Percentiles rank a stretch among this genome's conserved stretches.
These are phyloP conservation scores for Puccinia triticina DNA, from an alignment of 1,284 basidiomycete species.

Conservation along the genomic window DNA sequence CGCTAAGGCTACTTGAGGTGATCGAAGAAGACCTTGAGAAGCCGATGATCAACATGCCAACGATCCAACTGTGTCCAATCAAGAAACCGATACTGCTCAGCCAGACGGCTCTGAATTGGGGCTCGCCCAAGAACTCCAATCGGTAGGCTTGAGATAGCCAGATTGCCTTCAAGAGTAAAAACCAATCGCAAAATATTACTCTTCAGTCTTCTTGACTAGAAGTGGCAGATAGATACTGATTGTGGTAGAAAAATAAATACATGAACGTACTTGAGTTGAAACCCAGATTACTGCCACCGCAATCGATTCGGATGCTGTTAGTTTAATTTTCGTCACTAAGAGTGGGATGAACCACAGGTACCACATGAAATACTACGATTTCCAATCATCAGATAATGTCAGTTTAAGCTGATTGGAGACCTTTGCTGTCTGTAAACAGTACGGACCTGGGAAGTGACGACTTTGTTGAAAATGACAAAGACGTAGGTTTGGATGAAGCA, in stretches of 20 bases:
- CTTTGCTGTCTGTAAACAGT: neutral
- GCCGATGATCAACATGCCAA: constrained; percentile 22
- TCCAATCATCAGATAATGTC: neutral
- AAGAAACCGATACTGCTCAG: constrained; percentile 74
- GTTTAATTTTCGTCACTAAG: constrained; percentile 67
- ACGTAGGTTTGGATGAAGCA: constrained; percentile 88
- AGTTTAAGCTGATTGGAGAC: neutral
- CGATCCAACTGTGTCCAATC: constrained; percentile 64
- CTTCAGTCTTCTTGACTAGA: neutral
- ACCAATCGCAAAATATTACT: neutral
- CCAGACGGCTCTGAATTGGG: constrained; percentile 78
- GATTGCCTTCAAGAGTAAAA: constrained; percentile 64
- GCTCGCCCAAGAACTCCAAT: constrained; percentile 79
- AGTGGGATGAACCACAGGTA: constrained; percentile 88
- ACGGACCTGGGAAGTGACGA: constrained; percentile 90
- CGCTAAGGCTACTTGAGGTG: neutral
- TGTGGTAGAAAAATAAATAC: constrained; percentile 6
- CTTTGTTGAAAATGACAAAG: constrained; percentile 96
- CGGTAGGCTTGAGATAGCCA: constrained; percentile 85
- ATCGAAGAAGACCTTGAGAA: constrained; percentile 1
- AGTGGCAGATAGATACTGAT: too few species aligned
- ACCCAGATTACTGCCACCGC: constrained; percentile 71
- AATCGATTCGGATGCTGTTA: constrained; percentile 65
- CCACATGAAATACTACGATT: constrained; percentile 91
- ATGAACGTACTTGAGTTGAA: constrained; percentile 67